Evolutionary conservation across 2,329 filamentous ascomycete genomes (phyloP), one percentile per base, ranked within the genome.

Genomic region (Sphaerulina musiva): DNA sequence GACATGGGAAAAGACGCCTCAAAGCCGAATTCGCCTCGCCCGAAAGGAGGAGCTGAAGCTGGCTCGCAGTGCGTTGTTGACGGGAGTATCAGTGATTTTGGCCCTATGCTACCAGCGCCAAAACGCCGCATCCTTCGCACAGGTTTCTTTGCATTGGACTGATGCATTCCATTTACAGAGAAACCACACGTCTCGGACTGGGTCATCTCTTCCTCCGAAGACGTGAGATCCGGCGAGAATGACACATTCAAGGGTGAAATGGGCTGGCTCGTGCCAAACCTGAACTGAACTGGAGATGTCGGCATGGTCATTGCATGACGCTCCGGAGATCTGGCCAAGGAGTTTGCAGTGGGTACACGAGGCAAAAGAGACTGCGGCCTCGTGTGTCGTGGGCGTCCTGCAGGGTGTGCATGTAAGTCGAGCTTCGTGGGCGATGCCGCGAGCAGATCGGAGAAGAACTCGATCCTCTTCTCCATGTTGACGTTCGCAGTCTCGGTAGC

Each of bases 391-490:
- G 62, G 58, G 10, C 60, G 48, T 45, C 63, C 60, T n/a, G 63
- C 59, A 4, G 63, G 62, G 20, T 60, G 62, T 6, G 66, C 61
- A 38, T 66, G 68, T 4, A 68, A 49, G 48, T 71, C 68, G 44
- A 66, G 59, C 58, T 69, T 72, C 7, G 62, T 67, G 2, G 70
- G 68, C 10, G 70, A 71, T 5, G 66, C 60, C 6, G 66, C 70
- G 4, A 73, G 62, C 20, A 73, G 53, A 20, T 66, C 66, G 11
- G 69, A 69, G 57, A 73, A 63, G 26, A 70, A 63, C 48, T 73
- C 71, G 34, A 73, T 59, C 26, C 70, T 59, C 50, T 65, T 68
- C 56, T 73, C 70, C 38, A 73, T 60, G 47, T 70, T 64, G 6
- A 68, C 59, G 46, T 73, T 73, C 1, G 68, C 67, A 3, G 58